phyloP scores from a whole-genome alignment of 1,284 basidiomycete species.

The Cutaneotrichosporon dermatis region DNA sequence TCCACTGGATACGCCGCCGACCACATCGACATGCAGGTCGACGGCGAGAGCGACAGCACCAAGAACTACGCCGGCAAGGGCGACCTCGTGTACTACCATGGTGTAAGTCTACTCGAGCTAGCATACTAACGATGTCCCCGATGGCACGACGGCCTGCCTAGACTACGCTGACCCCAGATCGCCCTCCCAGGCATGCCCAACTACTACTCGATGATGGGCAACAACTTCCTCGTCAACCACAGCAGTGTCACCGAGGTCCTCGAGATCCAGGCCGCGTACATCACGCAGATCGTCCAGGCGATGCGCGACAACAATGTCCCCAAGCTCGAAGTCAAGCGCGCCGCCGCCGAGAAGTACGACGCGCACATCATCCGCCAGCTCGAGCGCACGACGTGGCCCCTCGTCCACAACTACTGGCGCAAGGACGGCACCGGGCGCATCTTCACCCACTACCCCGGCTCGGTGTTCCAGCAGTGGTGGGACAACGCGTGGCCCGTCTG shows the following conservation, averaged over 20 bases:
- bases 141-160: no score
- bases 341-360: constrained; percentile 16
- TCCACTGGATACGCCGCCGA: constrained; percentile 21
- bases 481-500: constrained; percentile 13
- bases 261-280: constrained; percentile 19
- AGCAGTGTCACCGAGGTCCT: constrained; percentile 14
- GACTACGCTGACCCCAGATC: constrained; percentile 6
- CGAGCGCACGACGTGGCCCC: constrained; percentile 16
- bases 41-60: constrained; percentile 15
- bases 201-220: constrained; percentile 29
- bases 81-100: constrained; percentile 17
- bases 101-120: not conserved
- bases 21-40: constrained; percentile 19
- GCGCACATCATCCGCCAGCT: constrained; percentile 13
- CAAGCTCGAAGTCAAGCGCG: constrained; percentile 18
- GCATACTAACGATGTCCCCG: not conserved
- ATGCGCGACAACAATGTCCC: constrained; percentile 18
- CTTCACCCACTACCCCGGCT: constrained; percentile 22
- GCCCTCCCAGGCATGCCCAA: constrained; percentile 27
- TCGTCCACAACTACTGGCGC: constrained; percentile 22
- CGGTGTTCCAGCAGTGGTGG: constrained; percentile 15
- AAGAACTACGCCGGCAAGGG: constrained; percentile 15
- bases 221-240: constrained; percentile 30
- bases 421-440: constrained; percentile 17
- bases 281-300: constrained; percentile 12